Percentiles rank a stretch among this genome's conserved stretches.
These are phyloP conservation scores for Hanseniaspora pseudoguilliermondii DNA, from an alignment of 805 yeast genomes.

Conservation along the genomic window DNA sequence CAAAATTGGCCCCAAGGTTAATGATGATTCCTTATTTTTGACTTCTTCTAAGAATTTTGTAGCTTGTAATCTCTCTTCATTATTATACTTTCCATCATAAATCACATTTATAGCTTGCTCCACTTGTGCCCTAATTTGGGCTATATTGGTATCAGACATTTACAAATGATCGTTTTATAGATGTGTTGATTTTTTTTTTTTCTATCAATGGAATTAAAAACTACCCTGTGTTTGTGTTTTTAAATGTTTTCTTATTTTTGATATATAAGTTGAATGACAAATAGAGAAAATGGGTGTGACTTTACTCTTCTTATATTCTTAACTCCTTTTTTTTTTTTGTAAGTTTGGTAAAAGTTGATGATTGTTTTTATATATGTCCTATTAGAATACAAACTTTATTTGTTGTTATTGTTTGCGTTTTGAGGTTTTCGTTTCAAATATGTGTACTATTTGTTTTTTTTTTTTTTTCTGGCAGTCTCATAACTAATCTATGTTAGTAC, in stretches of 20 bases:
- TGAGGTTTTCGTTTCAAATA: neutral
- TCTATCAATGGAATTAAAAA: neutral
- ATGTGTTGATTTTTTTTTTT: neutral
- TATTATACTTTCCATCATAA: constrained; percentile 52
- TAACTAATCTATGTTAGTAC: too few relatives aligned
- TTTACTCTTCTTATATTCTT: neutral
- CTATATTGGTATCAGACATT: neutral
- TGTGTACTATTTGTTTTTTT: neutral
- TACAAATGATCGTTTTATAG: neutral
- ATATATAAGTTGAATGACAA: neutral
- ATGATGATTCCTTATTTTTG: constrained; percentile 74
- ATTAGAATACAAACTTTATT: neutral
- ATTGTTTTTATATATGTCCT: neutral
- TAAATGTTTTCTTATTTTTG: neutral
- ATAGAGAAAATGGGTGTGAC: neutral
- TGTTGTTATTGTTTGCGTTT: neutral
- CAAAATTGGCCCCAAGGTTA: constrained; percentile 56
- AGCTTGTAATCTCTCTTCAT: constrained; percentile 44
- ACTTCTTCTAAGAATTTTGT: constrained; percentile 62
- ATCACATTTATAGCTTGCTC: constrained; percentile 57
- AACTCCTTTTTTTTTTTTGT: neutral
- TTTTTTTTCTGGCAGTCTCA: too few relatives aligned
- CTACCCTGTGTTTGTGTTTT: neutral
- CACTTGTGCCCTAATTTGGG: neutral
- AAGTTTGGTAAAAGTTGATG: neutral